Conservation (phyloP, 257 asterid species). For the Solanum chmielewskii region DNA sequence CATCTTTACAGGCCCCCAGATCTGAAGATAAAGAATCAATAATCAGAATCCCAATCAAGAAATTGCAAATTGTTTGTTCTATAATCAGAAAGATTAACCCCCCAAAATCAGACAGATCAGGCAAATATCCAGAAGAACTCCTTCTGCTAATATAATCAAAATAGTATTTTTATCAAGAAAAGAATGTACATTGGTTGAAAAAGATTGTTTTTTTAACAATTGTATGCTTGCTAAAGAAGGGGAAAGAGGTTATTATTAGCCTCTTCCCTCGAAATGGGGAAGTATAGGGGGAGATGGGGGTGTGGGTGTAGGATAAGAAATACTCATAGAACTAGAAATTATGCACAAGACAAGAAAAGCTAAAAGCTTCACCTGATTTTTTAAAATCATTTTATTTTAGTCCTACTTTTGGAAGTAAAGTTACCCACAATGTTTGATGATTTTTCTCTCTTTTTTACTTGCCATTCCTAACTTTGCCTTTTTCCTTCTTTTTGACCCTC, state of each 20-base stretch:
- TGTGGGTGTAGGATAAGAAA: slow-evolving; percentile 19
- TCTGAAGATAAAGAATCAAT: slow-evolving; percentile 25
- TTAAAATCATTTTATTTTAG: background rate
- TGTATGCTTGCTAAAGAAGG: background rate
- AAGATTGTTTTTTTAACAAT: background rate
- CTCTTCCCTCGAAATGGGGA: slow-evolving; percentile 18
- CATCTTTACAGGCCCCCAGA: slow-evolving; percentile 53
- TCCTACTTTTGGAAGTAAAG: background rate
- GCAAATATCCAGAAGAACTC: background rate
- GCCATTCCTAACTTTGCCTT: slow-evolving; percentile 1
- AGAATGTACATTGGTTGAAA: background rate
- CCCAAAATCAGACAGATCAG: slow-evolving; percentile 28
- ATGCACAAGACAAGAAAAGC: slow-evolving; percentile 14
- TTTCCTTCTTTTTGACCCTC: slow-evolving; percentile 8
- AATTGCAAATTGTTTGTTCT: slow-evolving; percentile 18
- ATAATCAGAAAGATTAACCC: slow-evolving; percentile 15
- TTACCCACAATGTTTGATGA: background rate
- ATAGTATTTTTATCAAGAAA: background rate
- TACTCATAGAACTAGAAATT: slow-evolving; percentile 1
- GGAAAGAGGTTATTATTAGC: background rate
- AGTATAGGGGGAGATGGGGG: slow-evolving; percentile 6
- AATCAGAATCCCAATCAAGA: slow-evolving; percentile 13
- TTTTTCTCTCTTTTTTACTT: background rate
- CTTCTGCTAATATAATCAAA: background rate
- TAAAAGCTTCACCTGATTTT: slow-evolving; percentile 5